These are phyloP conservation scores for Panicum miliaceum DNA, from an alignment of 176 grass and related monocot genomes.

Conservation along the genomic window DNA sequence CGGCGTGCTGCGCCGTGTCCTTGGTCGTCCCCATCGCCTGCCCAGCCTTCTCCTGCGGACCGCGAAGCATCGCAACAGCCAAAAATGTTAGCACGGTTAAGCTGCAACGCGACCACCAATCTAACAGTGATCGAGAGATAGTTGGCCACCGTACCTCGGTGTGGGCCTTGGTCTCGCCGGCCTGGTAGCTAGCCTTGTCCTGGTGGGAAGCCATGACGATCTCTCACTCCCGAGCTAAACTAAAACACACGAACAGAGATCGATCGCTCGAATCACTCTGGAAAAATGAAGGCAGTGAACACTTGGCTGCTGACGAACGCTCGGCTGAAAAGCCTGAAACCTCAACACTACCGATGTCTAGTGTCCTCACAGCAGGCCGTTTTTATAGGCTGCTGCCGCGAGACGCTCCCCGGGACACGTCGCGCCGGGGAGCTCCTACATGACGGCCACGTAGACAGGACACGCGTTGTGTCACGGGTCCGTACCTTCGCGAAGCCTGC, in stretches of 20 bases:
- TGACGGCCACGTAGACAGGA: slow-evolving; percentile 51
- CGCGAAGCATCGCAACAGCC: not conserved
- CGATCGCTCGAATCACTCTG: not conserved
- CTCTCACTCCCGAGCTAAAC: not conserved
- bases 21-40: slow-evolving; percentile 23
- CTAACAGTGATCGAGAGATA: no score
- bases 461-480: slow-evolving; percentile 26
- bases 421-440: not conserved
- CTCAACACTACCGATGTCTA: not conserved
- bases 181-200: slow-evolving; percentile 51
- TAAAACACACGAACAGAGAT: not conserved
- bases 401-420: slow-evolving; percentile 32
- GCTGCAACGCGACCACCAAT: not conserved
- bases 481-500: slow-evolving; percentile 48
- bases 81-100: not conserved
- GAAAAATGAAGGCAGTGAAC: no score
- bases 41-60: slow-evolving; percentile 43
- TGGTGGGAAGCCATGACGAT: slow-evolving; percentile 65
- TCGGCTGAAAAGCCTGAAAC: not conserved
- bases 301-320: not conserved
- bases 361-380: not conserved
- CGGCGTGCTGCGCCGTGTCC: slow-evolving; percentile 35
- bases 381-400: slow-evolving; percentile 16
- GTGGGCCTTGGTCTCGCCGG: slow-evolving; percentile 73
- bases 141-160: slow-evolving; percentile 63